These are phyloP conservation scores for Aschersonia sp. DNA, from an alignment of 2,329 filamentous ascomycete species.

Conservation along the genomic window DNA sequence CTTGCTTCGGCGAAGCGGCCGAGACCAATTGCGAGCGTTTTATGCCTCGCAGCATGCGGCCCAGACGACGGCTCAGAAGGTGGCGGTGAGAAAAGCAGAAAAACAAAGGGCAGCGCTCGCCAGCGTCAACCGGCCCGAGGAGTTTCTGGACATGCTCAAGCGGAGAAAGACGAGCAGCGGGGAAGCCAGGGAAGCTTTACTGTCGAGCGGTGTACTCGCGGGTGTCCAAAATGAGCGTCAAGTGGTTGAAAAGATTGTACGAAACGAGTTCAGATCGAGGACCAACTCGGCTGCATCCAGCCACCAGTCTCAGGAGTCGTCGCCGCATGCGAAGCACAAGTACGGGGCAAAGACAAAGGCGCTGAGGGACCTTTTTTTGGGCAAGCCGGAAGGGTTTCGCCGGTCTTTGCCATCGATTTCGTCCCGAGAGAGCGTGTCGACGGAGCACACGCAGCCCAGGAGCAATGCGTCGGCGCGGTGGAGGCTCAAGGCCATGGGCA, in stretches of 20 bases:
- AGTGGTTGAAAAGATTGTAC: slow-evolving; percentile 19
- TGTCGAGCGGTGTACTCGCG: slow-evolving; percentile 26
- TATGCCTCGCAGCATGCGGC: slow-evolving; percentile 22
- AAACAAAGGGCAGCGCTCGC: slow-evolving; percentile 12
- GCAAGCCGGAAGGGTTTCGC: slow-evolving; percentile 18
- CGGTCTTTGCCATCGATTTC: slow-evolving; percentile 23
- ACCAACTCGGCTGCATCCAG: slow-evolving; percentile 9
- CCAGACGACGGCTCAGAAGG: slow-evolving; percentile 18
- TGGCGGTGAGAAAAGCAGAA: slow-evolving; percentile 14
- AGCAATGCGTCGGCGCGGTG: slow-evolving; percentile 28
- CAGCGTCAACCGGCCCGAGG: slow-evolving; percentile 17
- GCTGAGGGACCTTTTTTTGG: slow-evolving; percentile 18
- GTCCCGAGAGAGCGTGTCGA: slow-evolving; percentile 11
- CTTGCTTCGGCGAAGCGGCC: slow-evolving; percentile 34
- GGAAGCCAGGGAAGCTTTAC: slow-evolving; percentile 21
- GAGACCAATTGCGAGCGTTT: slow-evolving; percentile 34
- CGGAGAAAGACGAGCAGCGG: slow-evolving; percentile 14
- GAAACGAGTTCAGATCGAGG: slow-evolving; percentile 9
- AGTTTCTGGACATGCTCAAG: slow-evolving; percentile 18
- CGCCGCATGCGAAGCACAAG: slow-evolving; percentile 6
- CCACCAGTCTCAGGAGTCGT: slow-evolving; percentile 5
- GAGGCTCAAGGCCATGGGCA: slow-evolving; percentile 33
- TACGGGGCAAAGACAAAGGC: slow-evolving; percentile 20
- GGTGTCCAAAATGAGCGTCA: slow-evolving; percentile 24
- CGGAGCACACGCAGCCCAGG: slow-evolving; percentile 11